Conservation (phyloP, 257 asterid species). For the Petrea volubilis region DNA sequence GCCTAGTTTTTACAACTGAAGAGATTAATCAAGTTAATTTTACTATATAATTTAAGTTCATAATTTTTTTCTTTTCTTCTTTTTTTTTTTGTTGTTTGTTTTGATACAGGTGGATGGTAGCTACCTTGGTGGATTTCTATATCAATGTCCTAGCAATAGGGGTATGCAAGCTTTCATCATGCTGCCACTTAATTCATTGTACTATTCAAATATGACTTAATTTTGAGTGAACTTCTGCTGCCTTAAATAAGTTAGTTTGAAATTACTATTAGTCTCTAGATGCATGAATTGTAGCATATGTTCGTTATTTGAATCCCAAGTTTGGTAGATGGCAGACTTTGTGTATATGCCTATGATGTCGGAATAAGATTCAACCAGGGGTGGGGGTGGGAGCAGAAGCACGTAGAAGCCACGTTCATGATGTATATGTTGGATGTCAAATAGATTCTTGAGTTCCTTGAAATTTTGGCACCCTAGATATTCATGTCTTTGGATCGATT, state of each 20-base stretch:
- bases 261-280: background rate
- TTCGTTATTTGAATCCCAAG: too few relatives aligned
- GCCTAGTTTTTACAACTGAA: background rate
- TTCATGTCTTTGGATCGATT: too few relatives aligned
- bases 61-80: too few relatives aligned
- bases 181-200: background rate
- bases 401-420: too few relatives aligned
- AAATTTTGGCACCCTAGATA: too few relatives aligned
- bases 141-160: slow-evolving; percentile 54
- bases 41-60: too few relatives aligned
- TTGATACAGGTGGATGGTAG: slow-evolving; percentile 77
- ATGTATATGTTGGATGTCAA: too few relatives aligned
- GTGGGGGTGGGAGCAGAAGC: too few relatives aligned
- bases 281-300: background rate
- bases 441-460: too few relatives aligned
- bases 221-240: background rate
- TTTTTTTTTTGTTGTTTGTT: background rate
- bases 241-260: background rate
- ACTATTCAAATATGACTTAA: background rate
- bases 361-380: too few relatives aligned
- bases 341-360: too few relatives aligned
- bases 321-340: too few relatives aligned
- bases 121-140: slow-evolving; percentile 71
- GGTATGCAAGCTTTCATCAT: slow-evolving; percentile 41
- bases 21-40: background rate